Percentiles rank a stretch among this genome's conserved stretches.
Evolutionary conservation across 1,139 yeast species (phyloP).

Genomic region (Kodamaea fungicola): DNA sequence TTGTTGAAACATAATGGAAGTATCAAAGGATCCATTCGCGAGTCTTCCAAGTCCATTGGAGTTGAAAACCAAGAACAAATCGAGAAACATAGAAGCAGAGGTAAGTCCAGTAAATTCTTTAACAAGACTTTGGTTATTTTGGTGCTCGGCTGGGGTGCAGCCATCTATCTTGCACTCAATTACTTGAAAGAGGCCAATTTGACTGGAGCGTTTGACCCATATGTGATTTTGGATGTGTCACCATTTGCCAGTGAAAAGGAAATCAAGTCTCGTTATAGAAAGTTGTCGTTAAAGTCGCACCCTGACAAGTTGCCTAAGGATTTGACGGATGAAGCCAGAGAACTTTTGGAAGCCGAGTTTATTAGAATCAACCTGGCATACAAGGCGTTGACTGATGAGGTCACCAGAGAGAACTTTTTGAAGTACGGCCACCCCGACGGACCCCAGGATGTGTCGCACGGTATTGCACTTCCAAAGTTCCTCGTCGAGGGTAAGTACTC

Average conservation of each 20-base stretch:
- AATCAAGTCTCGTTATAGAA: constrained; percentile 79
- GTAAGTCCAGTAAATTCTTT: constrained; percentile 37
- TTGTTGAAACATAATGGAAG: constrained; percentile 21
- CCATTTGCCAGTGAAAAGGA: constrained; percentile 68
- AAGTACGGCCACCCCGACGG: constrained; percentile 98
- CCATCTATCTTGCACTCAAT: constrained; percentile 47
- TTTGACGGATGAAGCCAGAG: constrained; percentile 53
- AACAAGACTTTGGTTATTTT: constrained; percentile 46
- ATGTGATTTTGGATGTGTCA: constrained; percentile 75
- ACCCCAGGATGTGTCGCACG: constrained; percentile 90
- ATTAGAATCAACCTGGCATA: constrained; percentile 89
- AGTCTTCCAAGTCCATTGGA: constrained; percentile 25
- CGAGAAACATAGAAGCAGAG: constrained; percentile 36
- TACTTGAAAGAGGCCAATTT: constrained; percentile 49
- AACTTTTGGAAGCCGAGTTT: constrained; percentile 67
- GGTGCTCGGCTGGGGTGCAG: constrained; percentile 64
- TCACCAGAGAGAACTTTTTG: constrained; percentile 73
- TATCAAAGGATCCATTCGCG: constrained; percentile 32
- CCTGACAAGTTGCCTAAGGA: constrained; percentile 87
- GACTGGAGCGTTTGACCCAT: constrained; percentile 74
- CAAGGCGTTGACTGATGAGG: constrained; percentile 90
- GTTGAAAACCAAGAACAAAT: constrained; percentile 45
- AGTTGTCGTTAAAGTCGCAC: constrained; percentile 81
- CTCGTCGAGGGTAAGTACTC: constrained; percentile 83
- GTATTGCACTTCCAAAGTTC: constrained; percentile 92